Evolutionary conservation across 2,329 filamentous ascomycete species (phyloP).

Genomic region (Cercospora citrullina): DNA sequence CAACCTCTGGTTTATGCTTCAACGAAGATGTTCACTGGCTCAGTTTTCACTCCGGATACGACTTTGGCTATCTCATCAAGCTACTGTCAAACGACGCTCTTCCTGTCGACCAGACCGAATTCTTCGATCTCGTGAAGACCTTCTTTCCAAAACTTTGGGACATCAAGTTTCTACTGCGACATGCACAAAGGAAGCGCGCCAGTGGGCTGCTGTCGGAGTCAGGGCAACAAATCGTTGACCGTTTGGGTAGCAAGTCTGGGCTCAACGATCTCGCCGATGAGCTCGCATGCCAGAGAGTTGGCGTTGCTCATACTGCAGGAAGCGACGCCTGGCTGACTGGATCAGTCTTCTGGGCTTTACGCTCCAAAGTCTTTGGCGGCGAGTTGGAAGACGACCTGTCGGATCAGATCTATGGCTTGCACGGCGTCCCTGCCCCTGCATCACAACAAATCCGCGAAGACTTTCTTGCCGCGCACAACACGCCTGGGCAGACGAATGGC

Average conservation of each 20-base stretch:
- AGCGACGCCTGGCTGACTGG: constrained; percentile 93
- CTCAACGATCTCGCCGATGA: constrained; percentile 93
- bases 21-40: constrained; percentile 91
- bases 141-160: constrained; percentile 95
- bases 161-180: constrained; percentile 95
- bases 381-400: constrained; percentile 76
- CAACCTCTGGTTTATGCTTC: constrained; percentile 87
- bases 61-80: constrained; percentile 97
- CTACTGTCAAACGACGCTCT: constrained; percentile 80
- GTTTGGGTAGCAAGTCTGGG: constrained; percentile 86
- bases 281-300: constrained; percentile 84
- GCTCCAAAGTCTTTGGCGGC: constrained; percentile 82
- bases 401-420: constrained; percentile 91
- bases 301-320: constrained; percentile 86
- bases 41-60: constrained; percentile 95
- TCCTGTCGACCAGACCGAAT: constrained; percentile 85
- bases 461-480: constrained; percentile 48
- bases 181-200: constrained; percentile 58
- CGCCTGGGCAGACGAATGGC: constrained; percentile 31
- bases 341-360: constrained; percentile 91
- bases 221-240: constrained; percentile 64
- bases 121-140: constrained; percentile 82
- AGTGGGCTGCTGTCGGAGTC: constrained; percentile 11
- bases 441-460: constrained; percentile 55
- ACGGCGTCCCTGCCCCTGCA: constrained; percentile 56